Evolutionary conservation across 2,329 filamentous ascomycete genomes (phyloP), one percentile per base, ranked within the genome.

Genomic region (Thelonectria discophora): DNA sequence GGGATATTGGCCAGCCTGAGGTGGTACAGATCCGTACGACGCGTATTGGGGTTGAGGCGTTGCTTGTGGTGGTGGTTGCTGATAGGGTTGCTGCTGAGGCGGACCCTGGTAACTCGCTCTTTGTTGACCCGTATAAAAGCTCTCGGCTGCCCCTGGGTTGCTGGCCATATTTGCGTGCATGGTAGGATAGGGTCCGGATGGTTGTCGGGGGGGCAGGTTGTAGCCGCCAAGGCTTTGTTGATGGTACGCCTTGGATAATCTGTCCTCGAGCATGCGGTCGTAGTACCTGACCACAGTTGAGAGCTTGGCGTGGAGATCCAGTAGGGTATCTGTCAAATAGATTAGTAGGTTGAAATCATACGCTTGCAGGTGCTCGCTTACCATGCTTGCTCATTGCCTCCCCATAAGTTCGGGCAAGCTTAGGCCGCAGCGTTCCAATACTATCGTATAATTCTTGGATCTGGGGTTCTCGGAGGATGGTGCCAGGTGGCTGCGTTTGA

Each of bases 381-480:
- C 92, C 94, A 77, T 98, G 95, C 78, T 99, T 99, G 86, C 95
- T 98, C 95, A 99, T 98, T 0, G 95, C 97, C 80, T 99, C 95
- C 57, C 95, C 95, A 74, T 98, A 97, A 0, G 94, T 97, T 59
- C 95, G 87, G 5, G 95, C 95, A 57, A 99, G 83, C 77, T 99
- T 99, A 1, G 95, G 95, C 51, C 95, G 87, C 65, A 99, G 81
- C 15, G 93, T 86, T n/a, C 94, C 93, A 70, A 99, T 98, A 71
- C 94, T 96, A 73, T 98, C 95, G 75, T 99, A 99, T 5, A 99
- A 82, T 78, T 99, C 95, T 77, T 99, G 95, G 52, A 99, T 97
- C 75, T 98, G 95, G 2, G 95, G 95, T 73, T 99, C 95, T 50
- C 95, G 86, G n/a, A 99, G 79, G 55, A 99, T 97, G 0, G 95